phyloP scores from a whole-genome alignment of 2,329 filamentous ascomycete species.

The Microsporum audouinii region DNA sequence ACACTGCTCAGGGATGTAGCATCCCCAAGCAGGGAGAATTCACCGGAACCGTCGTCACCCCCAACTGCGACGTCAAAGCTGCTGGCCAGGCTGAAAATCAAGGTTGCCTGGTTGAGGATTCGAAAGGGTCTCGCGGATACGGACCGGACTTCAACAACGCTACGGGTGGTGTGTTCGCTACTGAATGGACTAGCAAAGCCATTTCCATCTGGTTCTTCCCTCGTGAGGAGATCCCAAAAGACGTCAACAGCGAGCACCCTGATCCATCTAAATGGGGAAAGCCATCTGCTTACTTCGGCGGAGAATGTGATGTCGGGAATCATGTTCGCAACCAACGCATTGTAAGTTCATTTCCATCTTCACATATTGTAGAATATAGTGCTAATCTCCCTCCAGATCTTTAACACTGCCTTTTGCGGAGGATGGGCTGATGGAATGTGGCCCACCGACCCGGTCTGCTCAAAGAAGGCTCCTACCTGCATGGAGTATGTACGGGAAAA shows the following conservation, averaged over 20 bases:
- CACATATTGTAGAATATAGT: background rate
- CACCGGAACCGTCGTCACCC: conserved; percentile 37
- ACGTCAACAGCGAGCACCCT: conserved; percentile 50
- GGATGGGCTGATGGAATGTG: conserved; percentile 67
- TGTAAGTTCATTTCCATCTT: conserved; percentile 21
- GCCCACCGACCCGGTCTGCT: conserved; percentile 45
- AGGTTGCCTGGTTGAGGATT: conserved; percentile 48
- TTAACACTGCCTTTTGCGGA: conserved; percentile 73
- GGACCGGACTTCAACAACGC: conserved; percentile 67
- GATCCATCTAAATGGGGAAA: conserved; percentile 56
- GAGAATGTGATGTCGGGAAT: conserved; percentile 54
- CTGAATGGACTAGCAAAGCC: conserved; percentile 60
- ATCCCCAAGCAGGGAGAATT: conserved; percentile 42
- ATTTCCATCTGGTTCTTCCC: conserved; percentile 80
- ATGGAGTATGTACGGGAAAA: conserved; percentile 57
- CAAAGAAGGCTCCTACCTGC: conserved; percentile 51
- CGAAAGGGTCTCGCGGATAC: conserved; percentile 43
- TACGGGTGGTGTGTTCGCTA: conserved; percentile 58
- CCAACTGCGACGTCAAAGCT: conserved; percentile 48
- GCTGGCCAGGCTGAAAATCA: conserved; percentile 33
- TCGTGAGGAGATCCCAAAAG: conserved; percentile 51
- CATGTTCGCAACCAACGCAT: conserved; percentile 65
- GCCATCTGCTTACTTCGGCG: conserved; percentile 54
- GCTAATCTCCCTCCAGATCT: conserved; percentile 21
- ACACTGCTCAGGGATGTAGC: conserved; percentile 51